Conservation (phyloP, 306 rosid species). For the Castanea crenata region DNA sequence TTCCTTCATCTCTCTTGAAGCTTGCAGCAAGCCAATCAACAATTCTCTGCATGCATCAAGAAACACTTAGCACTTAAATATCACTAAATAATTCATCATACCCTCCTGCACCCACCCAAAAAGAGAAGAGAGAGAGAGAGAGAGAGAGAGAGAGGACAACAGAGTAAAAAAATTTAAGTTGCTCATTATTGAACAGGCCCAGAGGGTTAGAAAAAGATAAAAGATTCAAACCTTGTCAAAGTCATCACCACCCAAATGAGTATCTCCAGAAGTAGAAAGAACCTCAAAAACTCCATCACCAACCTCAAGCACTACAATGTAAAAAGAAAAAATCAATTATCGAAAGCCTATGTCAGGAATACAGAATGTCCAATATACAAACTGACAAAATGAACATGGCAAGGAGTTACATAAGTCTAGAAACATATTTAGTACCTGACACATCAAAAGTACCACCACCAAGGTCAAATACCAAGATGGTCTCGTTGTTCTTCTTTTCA, state of each 20-base stretch:
- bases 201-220: not conserved
- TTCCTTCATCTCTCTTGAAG: constrained; percentile 86
- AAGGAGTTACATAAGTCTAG: not conserved
- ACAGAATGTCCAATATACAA: too few species aligned
- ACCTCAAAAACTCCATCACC: constrained; percentile 99
- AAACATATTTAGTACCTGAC: constrained; percentile 46
- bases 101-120: too few species aligned
- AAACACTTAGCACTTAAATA: not conserved
- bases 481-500: constrained; percentile 88
- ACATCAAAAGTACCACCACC: constrained; percentile 99
- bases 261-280: constrained; percentile 93
- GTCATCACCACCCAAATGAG: constrained; percentile 98
- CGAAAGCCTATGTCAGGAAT: not conserved
- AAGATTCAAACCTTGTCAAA: constrained; percentile 67
- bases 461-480: constrained; percentile 94
- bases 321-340: not conserved
- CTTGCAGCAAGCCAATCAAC: constrained; percentile 80
- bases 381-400: not conserved
- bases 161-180: not conserved
- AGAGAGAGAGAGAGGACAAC: too few species aligned
- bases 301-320: constrained; percentile 73
- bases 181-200: not conserved
- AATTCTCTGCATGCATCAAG: constrained; percentile 51
- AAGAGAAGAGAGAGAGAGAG: not conserved
- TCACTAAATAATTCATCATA: not conserved